Evolutionary conservation across 2,329 filamentous ascomycete species (phyloP).

Genomic region (Xylaria sp.): DNA sequence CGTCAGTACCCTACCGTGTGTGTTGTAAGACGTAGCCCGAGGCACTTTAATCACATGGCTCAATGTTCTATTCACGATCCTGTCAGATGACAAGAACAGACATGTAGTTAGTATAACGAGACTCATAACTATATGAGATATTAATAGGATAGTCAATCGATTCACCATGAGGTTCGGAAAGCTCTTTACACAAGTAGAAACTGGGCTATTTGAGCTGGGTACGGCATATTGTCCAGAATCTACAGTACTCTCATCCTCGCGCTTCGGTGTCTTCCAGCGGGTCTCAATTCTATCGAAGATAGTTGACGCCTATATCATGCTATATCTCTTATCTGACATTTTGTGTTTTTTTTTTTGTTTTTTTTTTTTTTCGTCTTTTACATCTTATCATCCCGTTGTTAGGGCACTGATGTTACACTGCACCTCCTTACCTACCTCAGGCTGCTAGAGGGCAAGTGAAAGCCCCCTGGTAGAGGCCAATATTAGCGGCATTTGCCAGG

Average conservation of each 20-base stretch:
- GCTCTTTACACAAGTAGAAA: no score
- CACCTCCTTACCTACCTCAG: neutral
- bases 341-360: neutral
- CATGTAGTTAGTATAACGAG: no score
- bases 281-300: no score
- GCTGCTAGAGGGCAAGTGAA: neutral
- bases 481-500: conserved; percentile 23
- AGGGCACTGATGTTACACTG: conserved; percentile 4
- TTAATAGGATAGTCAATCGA: no score
- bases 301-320: no score
- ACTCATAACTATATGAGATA: no score
- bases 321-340: no score
- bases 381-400: neutral
- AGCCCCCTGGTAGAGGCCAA: neutral
- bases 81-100: neutral
- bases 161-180: no score
- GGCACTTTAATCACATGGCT: neutral
- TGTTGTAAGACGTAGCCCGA: neutral
- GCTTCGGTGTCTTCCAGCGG: no score
- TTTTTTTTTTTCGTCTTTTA: neutral
- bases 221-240: no score
- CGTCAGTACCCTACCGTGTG: neutral
- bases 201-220: no score
- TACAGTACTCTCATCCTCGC: no score
- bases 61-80: neutral